These are phyloP conservation scores for Durio zibethinus DNA, from an alignment of 345 rosid species.

Conservation along the genomic window DNA sequence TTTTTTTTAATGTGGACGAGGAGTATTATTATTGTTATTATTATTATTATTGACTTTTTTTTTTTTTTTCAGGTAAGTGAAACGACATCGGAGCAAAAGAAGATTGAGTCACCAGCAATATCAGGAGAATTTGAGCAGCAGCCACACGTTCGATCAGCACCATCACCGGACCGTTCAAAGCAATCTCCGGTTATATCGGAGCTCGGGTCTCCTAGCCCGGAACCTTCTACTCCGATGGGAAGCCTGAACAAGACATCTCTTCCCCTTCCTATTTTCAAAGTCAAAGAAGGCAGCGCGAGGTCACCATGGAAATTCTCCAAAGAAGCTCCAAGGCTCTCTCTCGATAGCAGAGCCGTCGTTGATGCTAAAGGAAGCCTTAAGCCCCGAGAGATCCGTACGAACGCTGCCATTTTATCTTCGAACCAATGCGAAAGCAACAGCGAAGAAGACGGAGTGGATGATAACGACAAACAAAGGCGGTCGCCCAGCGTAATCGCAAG, in stretches of 20 bases:
- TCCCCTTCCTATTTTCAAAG: conserved; percentile 53
- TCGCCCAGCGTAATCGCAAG: conserved; percentile 90
- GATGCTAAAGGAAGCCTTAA: conserved; percentile 86
- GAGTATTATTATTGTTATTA: background rate
- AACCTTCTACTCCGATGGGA: conserved; percentile 21
- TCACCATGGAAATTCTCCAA: conserved; percentile 80
- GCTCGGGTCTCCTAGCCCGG: conserved; percentile 38
- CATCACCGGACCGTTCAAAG: conserved; percentile 45
- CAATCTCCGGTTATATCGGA: conserved; percentile 36
- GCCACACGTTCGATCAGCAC: conserved; percentile 30
- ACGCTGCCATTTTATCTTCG: conserved; percentile 33
- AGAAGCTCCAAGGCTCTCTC: conserved; percentile 93
- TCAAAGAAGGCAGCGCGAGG: conserved; percentile 45
- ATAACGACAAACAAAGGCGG: conserved; percentile 45
- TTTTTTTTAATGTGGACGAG: background rate
- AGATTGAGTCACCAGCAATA: conserved; percentile 29
- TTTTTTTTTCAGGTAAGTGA: conserved; percentile 29
- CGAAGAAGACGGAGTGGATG: conserved; percentile 28
- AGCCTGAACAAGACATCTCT: conserved; percentile 34
- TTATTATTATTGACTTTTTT: background rate
- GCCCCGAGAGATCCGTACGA: conserved; percentile 71
- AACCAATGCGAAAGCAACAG: conserved; percentile 24
- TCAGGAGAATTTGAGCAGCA: conserved; percentile 37
- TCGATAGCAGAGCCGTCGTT: conserved; percentile 89
- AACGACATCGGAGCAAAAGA: conserved; percentile 33